Evolutionary conservation across 768 basidiomycete genomes (phyloP), one percentile per base, ranked within the genome.

Genomic region (Boletus rex-veris): DNA sequence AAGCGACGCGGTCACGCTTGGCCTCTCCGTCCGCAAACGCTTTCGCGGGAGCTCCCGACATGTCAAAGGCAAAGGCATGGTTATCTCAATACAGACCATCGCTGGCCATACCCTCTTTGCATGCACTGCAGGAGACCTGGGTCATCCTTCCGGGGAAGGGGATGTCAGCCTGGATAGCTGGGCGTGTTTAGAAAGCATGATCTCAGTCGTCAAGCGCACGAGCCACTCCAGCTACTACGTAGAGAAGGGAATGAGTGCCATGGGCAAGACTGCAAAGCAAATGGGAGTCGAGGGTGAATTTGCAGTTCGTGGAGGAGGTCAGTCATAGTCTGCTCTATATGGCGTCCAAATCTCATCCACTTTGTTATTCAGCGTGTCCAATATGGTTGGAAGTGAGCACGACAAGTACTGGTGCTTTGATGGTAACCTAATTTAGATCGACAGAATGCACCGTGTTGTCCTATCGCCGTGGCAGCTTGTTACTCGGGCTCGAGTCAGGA

Each of bases 211-310:
- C 43, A 81, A 78, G 60, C 77, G 88, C 55, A 92, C 89, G 16
- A 89, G 90, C 2, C 90, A 92, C 66, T 89, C 88, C 8, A 90
- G 85, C 59, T 92, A 77, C 68, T 92, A 92, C 68, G 87, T 92
- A 9, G 90, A 92, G 65, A 91, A 90, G 65, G 87, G 88, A 7
- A 90, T 90, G 83, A 82, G 80, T 45, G 90, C 90, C 4, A 86
- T 88, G 84, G 86, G 86, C 16, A 90, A 87, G 71, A 84, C 83
- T 7, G 78, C 85, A 37, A 81, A 81, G 59, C 85, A 90, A 60
- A 76, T 87, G 73, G 88, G 85, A 5, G 75, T 86, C 35, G 82
- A 85, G 51, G 78, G 76, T 15, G 85, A 90, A 50, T 75, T 79
- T 58, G 74, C 80, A 30, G 77, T 90, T 41, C 80, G 81, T 54